phyloP scores from a whole-genome alignment of 1,139 yeast species.

The Nakaseomyces glabratus region DNA sequence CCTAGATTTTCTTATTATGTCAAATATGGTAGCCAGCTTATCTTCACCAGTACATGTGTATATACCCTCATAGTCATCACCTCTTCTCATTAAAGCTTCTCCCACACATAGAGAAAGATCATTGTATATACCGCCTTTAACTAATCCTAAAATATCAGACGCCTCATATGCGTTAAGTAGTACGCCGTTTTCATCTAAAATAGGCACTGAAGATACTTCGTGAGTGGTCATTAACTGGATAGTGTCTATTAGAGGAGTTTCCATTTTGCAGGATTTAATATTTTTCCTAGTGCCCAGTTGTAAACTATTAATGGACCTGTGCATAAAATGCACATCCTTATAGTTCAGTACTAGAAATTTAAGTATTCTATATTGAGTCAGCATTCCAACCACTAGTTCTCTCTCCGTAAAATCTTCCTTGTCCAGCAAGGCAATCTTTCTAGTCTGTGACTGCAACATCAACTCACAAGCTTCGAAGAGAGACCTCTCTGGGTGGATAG shows the following conservation, averaged over 20 bases:
- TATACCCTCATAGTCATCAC: slow-evolving; percentile 94
- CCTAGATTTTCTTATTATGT: slow-evolving; percentile 80
- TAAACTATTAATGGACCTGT: slow-evolving; percentile 61
- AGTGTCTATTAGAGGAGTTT: slow-evolving; percentile 85
- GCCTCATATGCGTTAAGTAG: slow-evolving; percentile 87
- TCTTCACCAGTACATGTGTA: slow-evolving; percentile 86
- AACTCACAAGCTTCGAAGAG: slow-evolving; percentile 85
- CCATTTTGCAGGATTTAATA: slow-evolving; percentile 73
- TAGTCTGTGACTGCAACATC: slow-evolving; percentile 78
- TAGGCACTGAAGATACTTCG: slow-evolving; percentile 82
- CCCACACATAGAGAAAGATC: slow-evolving; percentile 86
- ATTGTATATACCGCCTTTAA: slow-evolving; percentile 86
- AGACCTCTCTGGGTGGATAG: slow-evolving; percentile 81
- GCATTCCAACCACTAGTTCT: slow-evolving; percentile 85
- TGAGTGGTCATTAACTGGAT: slow-evolving; percentile 69
- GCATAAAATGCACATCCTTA: slow-evolving; percentile 76
- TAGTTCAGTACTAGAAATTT: slow-evolving; percentile 92
- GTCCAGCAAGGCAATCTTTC: slow-evolving; percentile 88
- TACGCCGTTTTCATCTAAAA: slow-evolving; percentile 64
- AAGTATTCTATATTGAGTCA: slow-evolving; percentile 88
- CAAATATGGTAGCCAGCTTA: slow-evolving; percentile 79
- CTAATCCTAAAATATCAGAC: slow-evolving; percentile 79
- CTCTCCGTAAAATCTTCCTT: slow-evolving; percentile 83
- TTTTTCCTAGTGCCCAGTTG: slow-evolving; percentile 51
- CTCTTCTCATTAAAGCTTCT: slow-evolving; percentile 83